These are phyloP conservation scores for Hibiscus syriacus DNA, from an alignment of 345 rosid species.

Conservation along the genomic window DNA sequence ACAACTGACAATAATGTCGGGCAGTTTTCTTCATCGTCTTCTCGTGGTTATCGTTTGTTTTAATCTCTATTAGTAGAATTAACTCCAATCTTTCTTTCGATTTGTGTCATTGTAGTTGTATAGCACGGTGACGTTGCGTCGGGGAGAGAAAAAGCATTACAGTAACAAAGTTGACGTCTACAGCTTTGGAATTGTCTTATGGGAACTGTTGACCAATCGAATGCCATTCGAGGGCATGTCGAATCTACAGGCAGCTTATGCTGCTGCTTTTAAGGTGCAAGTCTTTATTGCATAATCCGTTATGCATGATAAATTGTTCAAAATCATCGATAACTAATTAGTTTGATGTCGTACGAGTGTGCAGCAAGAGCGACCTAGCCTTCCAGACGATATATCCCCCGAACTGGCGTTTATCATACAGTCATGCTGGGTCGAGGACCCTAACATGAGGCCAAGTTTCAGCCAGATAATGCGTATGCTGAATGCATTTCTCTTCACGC, in stretches of 20 bases:
- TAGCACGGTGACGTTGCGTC: constrained; percentile 93
- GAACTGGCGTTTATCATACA: constrained; percentile 78
- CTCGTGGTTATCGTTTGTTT: no score
- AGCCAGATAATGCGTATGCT: constrained; percentile 92
- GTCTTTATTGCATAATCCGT: neutral
- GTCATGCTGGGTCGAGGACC: constrained; percentile 97
- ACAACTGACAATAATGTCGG: no score
- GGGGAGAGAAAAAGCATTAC: constrained; percentile 96
- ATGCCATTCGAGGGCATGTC: constrained; percentile 99
- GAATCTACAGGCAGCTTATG: constrained; percentile 95
- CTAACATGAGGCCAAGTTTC: constrained; percentile 93
- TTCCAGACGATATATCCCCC: constrained; percentile 69
- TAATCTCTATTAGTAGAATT: neutral
- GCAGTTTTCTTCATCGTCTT: no score
- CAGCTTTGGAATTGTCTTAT: constrained; percentile 91
- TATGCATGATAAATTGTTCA: no score
- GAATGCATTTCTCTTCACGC: constrained; percentile 65
- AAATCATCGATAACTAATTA: constrained; percentile 9
- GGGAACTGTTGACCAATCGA: constrained; percentile 91
- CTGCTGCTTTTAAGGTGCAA: constrained; percentile 92
- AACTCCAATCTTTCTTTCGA: neutral
- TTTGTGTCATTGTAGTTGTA: constrained; percentile 55
- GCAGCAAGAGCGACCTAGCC: constrained; percentile 81
- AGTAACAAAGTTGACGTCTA: constrained; percentile 95
- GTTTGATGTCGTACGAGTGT: constrained; percentile 18